These are phyloP conservation scores for Effrenium voratum DNA, from an alignment of 73 alveolate genomes.

Conservation along the genomic window DNA sequence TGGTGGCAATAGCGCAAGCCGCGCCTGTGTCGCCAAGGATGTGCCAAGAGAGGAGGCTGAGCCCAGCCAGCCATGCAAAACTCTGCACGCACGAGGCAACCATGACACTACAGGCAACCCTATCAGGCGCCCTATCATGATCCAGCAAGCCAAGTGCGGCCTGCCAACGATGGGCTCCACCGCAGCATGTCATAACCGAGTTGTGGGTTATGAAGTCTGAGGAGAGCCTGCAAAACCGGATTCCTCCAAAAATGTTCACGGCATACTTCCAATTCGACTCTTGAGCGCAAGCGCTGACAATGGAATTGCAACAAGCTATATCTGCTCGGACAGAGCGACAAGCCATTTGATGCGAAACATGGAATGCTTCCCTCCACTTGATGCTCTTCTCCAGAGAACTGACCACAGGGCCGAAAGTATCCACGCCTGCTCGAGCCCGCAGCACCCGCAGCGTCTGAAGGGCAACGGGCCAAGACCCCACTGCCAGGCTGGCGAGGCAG, in stretches of 20 bases:
- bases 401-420: conserved; percentile 19
- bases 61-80: conserved; percentile 33
- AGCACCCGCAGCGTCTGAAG: background rate
- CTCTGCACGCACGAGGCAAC: conserved; percentile 33
- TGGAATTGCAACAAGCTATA: background rate
- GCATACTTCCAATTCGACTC: conserved; percentile 16
- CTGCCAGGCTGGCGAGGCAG: background rate
- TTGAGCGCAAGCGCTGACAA: conserved; percentile 48
- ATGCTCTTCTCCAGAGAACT: conserved; percentile 23
- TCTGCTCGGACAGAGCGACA: background rate
- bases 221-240: background rate
- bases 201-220: conserved; percentile 69
- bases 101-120: conserved; percentile 35
- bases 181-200: conserved; percentile 46
- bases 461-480: conserved; percentile 11
- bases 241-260: background rate
- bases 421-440: background rate
- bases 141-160: conserved; percentile 20
- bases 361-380: conserved; percentile 19
- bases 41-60: conserved; percentile 34
- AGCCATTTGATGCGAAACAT: background rate
- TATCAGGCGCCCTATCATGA: background rate
- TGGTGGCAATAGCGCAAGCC: conserved; percentile 23
- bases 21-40: background rate
- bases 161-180: conserved; percentile 45